Evolutionary conservation across 257 asterid species (phyloP).

Genomic region (Linaria vulgaris): DNA sequence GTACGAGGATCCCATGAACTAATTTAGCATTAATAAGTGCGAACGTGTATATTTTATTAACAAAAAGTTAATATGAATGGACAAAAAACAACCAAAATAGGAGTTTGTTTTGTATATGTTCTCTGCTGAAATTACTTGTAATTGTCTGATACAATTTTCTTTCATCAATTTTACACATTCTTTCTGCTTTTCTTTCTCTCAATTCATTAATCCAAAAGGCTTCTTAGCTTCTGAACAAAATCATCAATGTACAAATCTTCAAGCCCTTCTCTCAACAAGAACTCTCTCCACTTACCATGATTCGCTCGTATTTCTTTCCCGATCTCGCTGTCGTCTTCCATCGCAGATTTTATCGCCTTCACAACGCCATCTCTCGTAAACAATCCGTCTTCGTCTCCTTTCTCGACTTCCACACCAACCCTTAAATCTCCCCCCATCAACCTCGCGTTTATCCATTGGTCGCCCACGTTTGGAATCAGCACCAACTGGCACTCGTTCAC

Average conservation of each 20-base stretch:
- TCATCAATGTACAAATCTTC: constrained; percentile 44
- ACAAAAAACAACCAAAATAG: too few relatives aligned
- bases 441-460: constrained; percentile 37
- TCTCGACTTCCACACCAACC: constrained; percentile 40
- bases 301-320: constrained; percentile 35
- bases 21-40: too few relatives aligned
- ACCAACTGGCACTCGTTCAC: constrained; percentile 39
- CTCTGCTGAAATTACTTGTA: too few relatives aligned
- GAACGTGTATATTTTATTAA: too few relatives aligned
- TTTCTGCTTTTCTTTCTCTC: too few relatives aligned
- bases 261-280: constrained; percentile 38
- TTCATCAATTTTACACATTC: too few relatives aligned
- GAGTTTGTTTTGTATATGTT: too few relatives aligned
- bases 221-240: constrained; percentile 28
- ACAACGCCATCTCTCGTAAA: constrained; percentile 35
- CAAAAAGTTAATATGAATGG: too few relatives aligned
- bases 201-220: not conserved
- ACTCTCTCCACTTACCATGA: constrained; percentile 38
- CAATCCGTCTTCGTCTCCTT: constrained; percentile 39
- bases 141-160: too few relatives aligned
- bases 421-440: constrained; percentile 34
- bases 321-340: constrained; percentile 36
- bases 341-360: constrained; percentile 34
- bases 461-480: constrained; percentile 37
- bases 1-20: too few relatives aligned